phyloP scores from a whole-genome alignment of 2,329 filamentous ascomycete genomes.

The Ascochyta clinopodiicola region DNA sequence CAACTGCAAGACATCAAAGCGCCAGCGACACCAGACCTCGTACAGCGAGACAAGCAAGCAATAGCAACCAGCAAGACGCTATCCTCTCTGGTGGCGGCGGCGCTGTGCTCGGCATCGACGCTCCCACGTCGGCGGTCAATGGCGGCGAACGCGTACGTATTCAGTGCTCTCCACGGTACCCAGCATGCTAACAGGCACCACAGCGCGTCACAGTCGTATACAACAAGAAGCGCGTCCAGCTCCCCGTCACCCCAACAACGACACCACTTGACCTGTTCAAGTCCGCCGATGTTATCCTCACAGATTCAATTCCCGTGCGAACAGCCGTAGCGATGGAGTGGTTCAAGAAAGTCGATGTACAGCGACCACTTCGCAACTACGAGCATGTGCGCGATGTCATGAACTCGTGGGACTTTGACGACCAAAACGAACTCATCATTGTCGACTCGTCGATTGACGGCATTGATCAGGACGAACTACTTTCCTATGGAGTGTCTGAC shows the following conservation, averaged over 20 bases:
- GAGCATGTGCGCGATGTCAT: constrained; percentile 86
- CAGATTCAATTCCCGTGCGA: constrained; percentile 67
- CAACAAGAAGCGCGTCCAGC: constrained; percentile 69
- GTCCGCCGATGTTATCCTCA: constrained; percentile 68
- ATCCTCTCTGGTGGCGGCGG: constrained; percentile 56
- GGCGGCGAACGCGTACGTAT: constrained; percentile 73
- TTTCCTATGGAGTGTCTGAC: constrained; percentile 67
- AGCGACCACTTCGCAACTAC: constrained; percentile 82
- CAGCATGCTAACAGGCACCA: constrained; percentile 22
- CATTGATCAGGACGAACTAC: constrained; percentile 67
- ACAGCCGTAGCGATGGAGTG: constrained; percentile 78
- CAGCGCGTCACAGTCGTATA: constrained; percentile 76
- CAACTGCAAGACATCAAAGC: constrained; percentile 32
- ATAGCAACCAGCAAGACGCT: constrained; percentile 34
- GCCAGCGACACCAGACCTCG: constrained; percentile 19
- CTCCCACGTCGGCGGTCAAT: constrained; percentile 81
- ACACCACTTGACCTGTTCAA: constrained; percentile 75
- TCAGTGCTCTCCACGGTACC: not conserved
- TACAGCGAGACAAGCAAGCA: constrained; percentile 33
- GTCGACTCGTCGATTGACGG: constrained; percentile 62
- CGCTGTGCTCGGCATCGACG: constrained; percentile 68
- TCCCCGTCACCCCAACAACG: constrained; percentile 78
- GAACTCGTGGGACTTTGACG: constrained; percentile 89
- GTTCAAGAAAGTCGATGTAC: constrained; percentile 76
- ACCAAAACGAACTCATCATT: constrained; percentile 76